Evolutionary conservation across 225 moss, liverwort and hornwort species (phyloP), one percentile per base, ranked within the genome.

Genomic region (Thuidium tamariscinum): DNA sequence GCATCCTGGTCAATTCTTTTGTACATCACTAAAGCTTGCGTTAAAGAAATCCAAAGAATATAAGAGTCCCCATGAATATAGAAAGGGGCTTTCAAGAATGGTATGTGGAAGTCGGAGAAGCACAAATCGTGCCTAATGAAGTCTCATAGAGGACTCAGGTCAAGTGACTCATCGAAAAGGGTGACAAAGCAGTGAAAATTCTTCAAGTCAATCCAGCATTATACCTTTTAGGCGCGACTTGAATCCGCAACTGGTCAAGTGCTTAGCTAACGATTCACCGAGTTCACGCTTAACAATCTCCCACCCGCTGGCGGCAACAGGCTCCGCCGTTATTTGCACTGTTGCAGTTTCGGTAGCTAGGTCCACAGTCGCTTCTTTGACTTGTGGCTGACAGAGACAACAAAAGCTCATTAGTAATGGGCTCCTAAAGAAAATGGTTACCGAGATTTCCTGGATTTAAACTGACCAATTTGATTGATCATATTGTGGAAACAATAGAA

Each of bases 171-270:
- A 69, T 76, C 36, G 54, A 71, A 75, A 81, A 69, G 37, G 77
- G 66, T 65, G 79, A 59, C 46, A 80, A 36, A 81, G n/a, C 49
- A 21, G 63, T 61, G 67, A 81, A n/a, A 34, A 64, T 74, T 54
- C 49, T 51, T 64, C 52, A 44, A 52, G 42, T 55, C 64, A 60
- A 67, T 84, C 25, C 62, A 67, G 83, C 67, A 66, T 29, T 27
- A 57, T 92, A 98, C 98, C 98, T 97, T 94, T 93, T 16, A 99
- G 85, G 79, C 90, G 90, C 48, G 98, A 99, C 83, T 95, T 99
- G 93, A 97, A 99, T 68, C 98, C 98, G 84, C 94, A 96, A 90
- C 90, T 99, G 26, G 95, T 99, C 88, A 97, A 92, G 83, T 97
- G 97, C 51, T 94, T 92, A 54, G 98, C 98, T 80, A 99, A 81